Conservation (phyloP, 1,284 basidiomycete genomes). For the Taiwanofungus camphoratus region DNA sequence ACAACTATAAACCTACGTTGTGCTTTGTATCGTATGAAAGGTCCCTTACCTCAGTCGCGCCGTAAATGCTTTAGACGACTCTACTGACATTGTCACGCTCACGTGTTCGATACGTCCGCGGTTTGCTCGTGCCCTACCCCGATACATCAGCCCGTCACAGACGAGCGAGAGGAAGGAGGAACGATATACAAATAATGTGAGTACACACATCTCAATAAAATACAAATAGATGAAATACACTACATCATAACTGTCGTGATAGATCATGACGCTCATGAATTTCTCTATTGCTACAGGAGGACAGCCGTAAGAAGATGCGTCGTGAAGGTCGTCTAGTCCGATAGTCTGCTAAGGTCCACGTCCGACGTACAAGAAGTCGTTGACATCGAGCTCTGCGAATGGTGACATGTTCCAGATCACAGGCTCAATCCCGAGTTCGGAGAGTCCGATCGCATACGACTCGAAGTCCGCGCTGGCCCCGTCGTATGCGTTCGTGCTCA, state of each 20-base stretch:
- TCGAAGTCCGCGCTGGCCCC: conserved; percentile 15
- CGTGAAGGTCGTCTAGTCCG: not conserved
- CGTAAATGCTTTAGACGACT: no score
- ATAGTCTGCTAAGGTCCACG: conserved; percentile 7
- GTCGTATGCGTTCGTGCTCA: conserved; percentile 6
- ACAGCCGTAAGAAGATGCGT: not conserved
- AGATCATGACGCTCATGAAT: not conserved
- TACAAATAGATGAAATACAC: not conserved
- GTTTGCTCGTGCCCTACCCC: no score
- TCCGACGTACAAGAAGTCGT: conserved; percentile 13
- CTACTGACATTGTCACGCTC: no score
- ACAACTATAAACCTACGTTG: no score
- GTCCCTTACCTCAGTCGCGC: no score
- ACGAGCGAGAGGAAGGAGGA: no score
- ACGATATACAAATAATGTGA: no score
- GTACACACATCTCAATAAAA: no score
- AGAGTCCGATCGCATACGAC: conserved; percentile 19
- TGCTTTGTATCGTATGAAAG: no score
- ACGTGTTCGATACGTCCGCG: no score
- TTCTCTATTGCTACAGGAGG: not conserved
- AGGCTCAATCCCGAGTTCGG: conserved; percentile 14
- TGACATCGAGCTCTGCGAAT: conserved; percentile 15
- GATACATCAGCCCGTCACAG: no score
- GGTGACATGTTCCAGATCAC: conserved; percentile 11
- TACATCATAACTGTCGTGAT: not conserved